These are phyloP conservation scores for Globisporangium rhizosaccharum DNA, from an alignment of 352 stramenopile genomes.

Conservation along the genomic window DNA sequence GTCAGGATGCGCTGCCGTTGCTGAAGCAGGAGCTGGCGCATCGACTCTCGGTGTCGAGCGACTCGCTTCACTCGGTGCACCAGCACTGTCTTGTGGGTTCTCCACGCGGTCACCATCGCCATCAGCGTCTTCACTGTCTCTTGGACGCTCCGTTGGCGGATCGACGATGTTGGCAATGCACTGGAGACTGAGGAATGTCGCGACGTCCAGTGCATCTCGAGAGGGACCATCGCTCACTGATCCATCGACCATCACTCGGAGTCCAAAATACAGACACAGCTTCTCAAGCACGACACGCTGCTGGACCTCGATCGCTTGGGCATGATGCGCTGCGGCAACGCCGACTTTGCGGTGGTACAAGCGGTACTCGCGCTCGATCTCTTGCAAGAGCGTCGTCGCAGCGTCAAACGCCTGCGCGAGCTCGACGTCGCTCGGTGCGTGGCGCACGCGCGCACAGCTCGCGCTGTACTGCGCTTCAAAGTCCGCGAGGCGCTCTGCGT, in stretches of 20 bases:
- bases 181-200: constrained; percentile 44
- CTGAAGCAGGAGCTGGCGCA: no score
- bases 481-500: constrained; percentile 41
- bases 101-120: background rate
- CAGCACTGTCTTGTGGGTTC: constrained; percentile 6
- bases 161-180: constrained; percentile 38
- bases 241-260: background rate
- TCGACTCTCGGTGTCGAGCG: background rate
- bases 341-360: constrained; percentile 45
- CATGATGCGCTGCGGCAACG: constrained; percentile 49
- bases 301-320: constrained; percentile 42
- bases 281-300: constrained; percentile 31
- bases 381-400: constrained; percentile 44
- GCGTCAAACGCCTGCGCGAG: constrained; percentile 57
- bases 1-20: background rate
- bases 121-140: background rate
- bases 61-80: background rate
- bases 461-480: constrained; percentile 46
- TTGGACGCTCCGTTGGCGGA: background rate
- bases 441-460: constrained; percentile 52
- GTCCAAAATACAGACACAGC: constrained; percentile 49
- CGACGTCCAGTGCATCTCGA: constrained; percentile 28
- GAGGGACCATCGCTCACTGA: background rate
- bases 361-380: constrained; percentile 78
- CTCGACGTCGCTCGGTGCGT: constrained; percentile 56